Evolutionary conservation across 768 basidiomycete genomes (phyloP).

Genomic region (Pisolithus marmoratus): DNA sequence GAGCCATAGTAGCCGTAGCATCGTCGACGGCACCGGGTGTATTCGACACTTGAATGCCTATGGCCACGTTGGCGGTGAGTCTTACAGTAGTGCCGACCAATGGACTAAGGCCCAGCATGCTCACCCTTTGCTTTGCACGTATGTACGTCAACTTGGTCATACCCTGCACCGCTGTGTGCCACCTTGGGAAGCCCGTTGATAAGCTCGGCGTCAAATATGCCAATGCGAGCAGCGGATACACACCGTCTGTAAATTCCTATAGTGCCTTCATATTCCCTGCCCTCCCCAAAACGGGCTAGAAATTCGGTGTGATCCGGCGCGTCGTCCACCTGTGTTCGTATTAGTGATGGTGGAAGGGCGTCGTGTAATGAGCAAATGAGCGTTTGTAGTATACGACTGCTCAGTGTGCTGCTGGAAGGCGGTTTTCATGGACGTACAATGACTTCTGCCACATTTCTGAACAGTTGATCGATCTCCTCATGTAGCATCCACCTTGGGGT

Average conservation of each 20-base stretch:
- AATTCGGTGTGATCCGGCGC: constrained; percentile 64
- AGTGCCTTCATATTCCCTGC: constrained; percentile 67
- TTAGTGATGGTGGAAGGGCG: background rate
- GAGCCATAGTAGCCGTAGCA: constrained; percentile 82
- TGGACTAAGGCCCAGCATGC: background rate
- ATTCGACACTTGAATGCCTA: constrained; percentile 71
- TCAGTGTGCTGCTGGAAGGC: too few relatives aligned
- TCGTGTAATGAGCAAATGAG: too few relatives aligned
- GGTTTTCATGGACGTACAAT: constrained; percentile 47
- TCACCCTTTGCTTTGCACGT: constrained; percentile 62
- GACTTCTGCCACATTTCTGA: constrained; percentile 65
- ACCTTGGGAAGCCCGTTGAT: constrained; percentile 47
- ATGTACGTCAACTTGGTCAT: constrained; percentile 78
- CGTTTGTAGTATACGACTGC: too few relatives aligned
- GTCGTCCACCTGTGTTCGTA: constrained; percentile 40
- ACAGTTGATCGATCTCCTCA: constrained; percentile 63
- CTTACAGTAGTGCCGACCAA: background rate
- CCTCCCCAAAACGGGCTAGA: constrained; percentile 51
- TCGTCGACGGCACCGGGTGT: constrained; percentile 89
- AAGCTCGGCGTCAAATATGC: constrained; percentile 75
- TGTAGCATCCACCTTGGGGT: constrained; percentile 77
- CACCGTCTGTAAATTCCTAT: constrained; percentile 80
- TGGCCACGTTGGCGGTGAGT: background rate
- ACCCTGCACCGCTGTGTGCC: constrained; percentile 89
- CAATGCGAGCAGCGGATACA: constrained; percentile 56